phyloP scores from a whole-genome alignment of 2,329 filamentous ascomycete species.

The Monilinia fructigena region DNA sequence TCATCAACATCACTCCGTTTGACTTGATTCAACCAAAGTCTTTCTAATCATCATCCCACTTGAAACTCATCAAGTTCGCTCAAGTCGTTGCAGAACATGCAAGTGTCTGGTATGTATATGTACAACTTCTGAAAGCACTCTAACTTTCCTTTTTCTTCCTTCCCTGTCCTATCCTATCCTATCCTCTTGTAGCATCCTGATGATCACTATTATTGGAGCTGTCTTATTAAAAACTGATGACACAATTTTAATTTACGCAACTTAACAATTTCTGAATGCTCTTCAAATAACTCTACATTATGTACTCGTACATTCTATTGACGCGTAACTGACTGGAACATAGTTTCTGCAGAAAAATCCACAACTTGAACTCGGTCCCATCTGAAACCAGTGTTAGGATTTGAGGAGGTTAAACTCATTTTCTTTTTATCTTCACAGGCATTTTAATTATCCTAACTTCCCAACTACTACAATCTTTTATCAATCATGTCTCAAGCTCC shows the following conservation, averaged over 20 bases:
- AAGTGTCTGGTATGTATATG: constrained; percentile 18
- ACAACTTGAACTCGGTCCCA: constrained; percentile 6
- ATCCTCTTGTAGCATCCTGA: constrained; percentile 26
- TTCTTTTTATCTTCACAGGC: background rate
- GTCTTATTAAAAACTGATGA: constrained; percentile 33
- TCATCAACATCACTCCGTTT: background rate
- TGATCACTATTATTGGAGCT: constrained; percentile 35
- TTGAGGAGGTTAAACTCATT: background rate
- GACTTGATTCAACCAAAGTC: background rate
- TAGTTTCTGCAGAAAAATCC: constrained; percentile 14
- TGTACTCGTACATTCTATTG: constrained; percentile 1
- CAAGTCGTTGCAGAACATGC: background rate
- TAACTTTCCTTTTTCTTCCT: background rate
- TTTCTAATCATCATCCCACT: background rate
- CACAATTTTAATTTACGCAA: constrained; percentile 30
- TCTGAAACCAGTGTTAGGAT: constrained; percentile 15
- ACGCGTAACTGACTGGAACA: constrained; percentile 18
- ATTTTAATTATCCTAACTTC: background rate
- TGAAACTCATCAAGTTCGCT: constrained; percentile 2
- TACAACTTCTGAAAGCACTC: background rate
- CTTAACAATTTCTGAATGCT: constrained; percentile 32
- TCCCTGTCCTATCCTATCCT: too few species aligned
- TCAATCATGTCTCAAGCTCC: constrained; percentile 24
- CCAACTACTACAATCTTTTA: background rate
- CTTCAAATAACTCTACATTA: background rate